Evolutionary conservation across 1,284 basidiomycete genomes (phyloP).

Genomic region (Boletus semigastroideus): DNA sequence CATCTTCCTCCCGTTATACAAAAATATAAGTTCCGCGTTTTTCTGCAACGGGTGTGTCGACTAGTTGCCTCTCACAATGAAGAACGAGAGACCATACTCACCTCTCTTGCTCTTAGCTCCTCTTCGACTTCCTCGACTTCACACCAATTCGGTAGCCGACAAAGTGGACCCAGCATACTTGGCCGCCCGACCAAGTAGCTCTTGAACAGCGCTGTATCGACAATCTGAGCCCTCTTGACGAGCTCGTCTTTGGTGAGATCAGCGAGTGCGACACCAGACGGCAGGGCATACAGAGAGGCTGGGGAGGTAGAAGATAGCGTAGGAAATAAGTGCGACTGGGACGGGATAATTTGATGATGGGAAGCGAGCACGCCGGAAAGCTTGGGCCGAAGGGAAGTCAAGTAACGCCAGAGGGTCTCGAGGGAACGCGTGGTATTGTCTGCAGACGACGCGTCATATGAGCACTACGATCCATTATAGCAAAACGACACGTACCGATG

Average conservation of each 20-base stretch:
- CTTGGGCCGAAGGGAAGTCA: conserved; percentile 86
- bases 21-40: conserved; percentile 85
- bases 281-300: conserved; percentile 74
- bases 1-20: conserved; percentile 96
- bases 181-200: conserved; percentile 87
- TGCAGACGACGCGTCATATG: conserved; percentile 22
- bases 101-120: conserved; percentile 78
- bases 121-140: conserved; percentile 95
- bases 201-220: conserved; percentile 96
- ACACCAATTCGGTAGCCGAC: conserved; percentile 95
- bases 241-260: conserved; percentile 78
- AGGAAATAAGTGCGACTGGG: conserved; percentile 61
- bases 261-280: conserved; percentile 63
- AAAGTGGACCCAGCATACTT: conserved; percentile 82
- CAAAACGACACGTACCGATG: conserved; percentile 25
- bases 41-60: conserved; percentile 52
- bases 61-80: neutral
- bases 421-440: conserved; percentile 64
- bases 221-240: conserved; percentile 85
- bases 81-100: conserved; percentile 34
- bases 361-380: conserved; percentile 71
- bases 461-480: conserved; percentile 1
- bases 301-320: conserved; percentile 67
- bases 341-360: conserved; percentile 61
- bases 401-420: conserved; percentile 68